These are phyloP conservation scores for Talaromyces sp. DNA, from an alignment of 2,329 filamentous ascomycete genomes.

Conservation along the genomic window DNA sequence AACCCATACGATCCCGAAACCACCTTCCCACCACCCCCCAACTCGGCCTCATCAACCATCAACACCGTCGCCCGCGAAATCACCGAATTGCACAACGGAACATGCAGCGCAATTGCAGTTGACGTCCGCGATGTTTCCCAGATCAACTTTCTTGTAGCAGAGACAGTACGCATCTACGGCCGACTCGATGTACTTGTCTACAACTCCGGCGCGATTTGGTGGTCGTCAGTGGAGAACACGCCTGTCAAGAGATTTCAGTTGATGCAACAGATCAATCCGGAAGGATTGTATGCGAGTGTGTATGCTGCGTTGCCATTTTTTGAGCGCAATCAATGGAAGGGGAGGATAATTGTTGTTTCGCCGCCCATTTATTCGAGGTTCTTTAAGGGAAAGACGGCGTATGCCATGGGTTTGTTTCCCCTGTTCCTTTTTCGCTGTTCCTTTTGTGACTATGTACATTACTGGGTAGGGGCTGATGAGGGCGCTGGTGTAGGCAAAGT, in stretches of 20 bases:
- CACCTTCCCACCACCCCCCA: constrained; percentile 71
- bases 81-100: constrained; percentile 54
- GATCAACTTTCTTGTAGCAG: constrained; percentile 57
- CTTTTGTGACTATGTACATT: too few relatives aligned
- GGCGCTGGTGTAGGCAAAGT: constrained; percentile 56
- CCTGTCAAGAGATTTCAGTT: constrained; percentile 71
- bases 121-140: constrained; percentile 65
- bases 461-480: not conserved
- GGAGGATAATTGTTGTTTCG: constrained; percentile 71
- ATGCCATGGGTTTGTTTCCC: constrained; percentile 57
- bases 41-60: constrained; percentile 71
- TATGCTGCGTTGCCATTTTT: constrained; percentile 68
- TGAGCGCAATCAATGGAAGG: constrained; percentile 50
- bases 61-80: constrained; percentile 77
- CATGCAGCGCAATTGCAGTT: constrained; percentile 63
- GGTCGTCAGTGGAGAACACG: constrained; percentile 69
- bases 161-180: constrained; percentile 57
- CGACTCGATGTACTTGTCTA: constrained; percentile 73
- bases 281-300: constrained; percentile 70
- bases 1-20: constrained; percentile 50
- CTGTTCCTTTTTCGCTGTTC: too few relatives aligned
- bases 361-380: constrained; percentile 84
- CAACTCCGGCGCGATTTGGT: constrained; percentile 83
- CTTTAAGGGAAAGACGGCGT: constrained; percentile 80
- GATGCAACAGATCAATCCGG: constrained; percentile 71